Evolutionary conservation across 1,284 basidiomycete species (phyloP).

Genomic region (Sporisorium scitamineum): DNA sequence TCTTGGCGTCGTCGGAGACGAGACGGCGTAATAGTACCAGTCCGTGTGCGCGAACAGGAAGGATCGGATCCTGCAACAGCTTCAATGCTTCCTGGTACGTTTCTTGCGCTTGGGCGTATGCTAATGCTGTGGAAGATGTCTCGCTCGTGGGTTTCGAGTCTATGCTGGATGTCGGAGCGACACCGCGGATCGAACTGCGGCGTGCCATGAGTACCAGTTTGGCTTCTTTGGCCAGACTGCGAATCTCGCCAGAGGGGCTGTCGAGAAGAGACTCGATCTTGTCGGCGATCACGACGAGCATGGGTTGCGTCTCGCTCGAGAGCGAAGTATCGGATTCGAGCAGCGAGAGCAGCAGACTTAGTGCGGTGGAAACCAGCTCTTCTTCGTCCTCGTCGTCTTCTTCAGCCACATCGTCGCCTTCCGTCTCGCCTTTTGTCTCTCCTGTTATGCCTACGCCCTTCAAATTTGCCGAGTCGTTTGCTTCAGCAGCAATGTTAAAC

Average conservation of each 20-base stretch:
- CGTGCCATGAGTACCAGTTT: constrained; percentile 82
- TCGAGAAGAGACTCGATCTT: constrained; percentile 54
- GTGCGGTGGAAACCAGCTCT: constrained; percentile 57
- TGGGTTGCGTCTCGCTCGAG: constrained; percentile 38
- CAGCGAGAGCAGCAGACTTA: constrained; percentile 62
- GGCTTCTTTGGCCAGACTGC: constrained; percentile 79
- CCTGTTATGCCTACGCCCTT: not conserved
- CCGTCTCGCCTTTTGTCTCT: not conserved
- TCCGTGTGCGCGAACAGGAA: constrained; percentile 96
- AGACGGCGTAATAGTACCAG: constrained; percentile 61
- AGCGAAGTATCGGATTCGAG: constrained; percentile 55
- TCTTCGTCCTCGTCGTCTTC: constrained; percentile 35
- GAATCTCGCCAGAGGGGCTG: constrained; percentile 64
- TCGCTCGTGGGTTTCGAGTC: constrained; percentile 23
- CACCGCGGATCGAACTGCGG: constrained; percentile 67
- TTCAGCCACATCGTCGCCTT: not conserved
- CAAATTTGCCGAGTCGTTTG: not conserved
- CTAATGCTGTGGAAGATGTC: constrained; percentile 58
- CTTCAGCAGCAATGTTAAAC: constrained; percentile 26
- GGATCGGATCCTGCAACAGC: constrained; percentile 87
- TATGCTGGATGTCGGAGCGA: not conserved
- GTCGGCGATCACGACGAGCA: constrained; percentile 58
- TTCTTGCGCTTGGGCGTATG: constrained; percentile 53
- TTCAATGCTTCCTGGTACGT: constrained; percentile 86
- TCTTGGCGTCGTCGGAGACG: constrained; percentile 47